Conservation (phyloP, 108 stramenopile genomes). For the Skeletonema marinoi region DNA sequence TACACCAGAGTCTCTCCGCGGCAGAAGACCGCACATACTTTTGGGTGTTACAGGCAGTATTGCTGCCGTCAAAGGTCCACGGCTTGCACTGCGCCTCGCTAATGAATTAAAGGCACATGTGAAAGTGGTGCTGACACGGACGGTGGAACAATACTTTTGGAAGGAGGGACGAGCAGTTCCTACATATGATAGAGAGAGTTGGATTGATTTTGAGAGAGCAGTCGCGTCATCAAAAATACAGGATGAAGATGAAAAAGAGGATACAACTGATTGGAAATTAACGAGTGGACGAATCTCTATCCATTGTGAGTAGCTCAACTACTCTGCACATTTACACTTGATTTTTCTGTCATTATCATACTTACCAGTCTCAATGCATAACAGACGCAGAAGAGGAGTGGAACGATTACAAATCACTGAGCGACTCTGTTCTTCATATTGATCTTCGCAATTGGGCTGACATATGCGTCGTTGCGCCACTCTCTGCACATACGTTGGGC, state of each 20-base stretch:
- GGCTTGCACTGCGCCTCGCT: conserved; percentile 70
- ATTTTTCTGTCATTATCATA: not conserved
- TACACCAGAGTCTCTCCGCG: not conserved
- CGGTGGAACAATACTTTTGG: conserved; percentile 79
- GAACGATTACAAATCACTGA: conserved; percentile 70
- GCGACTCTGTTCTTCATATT: conserved; percentile 91
- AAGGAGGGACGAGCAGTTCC: conserved; percentile 30
- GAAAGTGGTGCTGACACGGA: conserved; percentile 64
- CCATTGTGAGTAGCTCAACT: conserved; percentile 42
- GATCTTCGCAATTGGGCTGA: conserved; percentile 93
- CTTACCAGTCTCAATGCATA: not conserved
- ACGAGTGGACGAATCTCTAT: conserved; percentile 31
- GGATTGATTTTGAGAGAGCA: conserved; percentile 47
- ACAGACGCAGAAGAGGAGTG: conserved; percentile 82
- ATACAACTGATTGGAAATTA: conserved; percentile 22
- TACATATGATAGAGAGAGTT: conserved; percentile 58
- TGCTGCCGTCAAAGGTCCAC: conserved; percentile 88
- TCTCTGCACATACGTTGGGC: conserved; percentile 86
- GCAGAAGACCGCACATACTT: conserved; percentile 51
- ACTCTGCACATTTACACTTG: not conserved
- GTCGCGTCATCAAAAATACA: not conserved
- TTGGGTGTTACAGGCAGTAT: conserved; percentile 88
- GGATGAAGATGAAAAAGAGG: not conserved
- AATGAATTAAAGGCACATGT: conserved; percentile 48
- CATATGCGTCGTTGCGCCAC: conserved; percentile 75